Base-by-base conservation (phyloP, 1,284 basidiomycete species). In the Leccinum pallidistipes region DNA sequence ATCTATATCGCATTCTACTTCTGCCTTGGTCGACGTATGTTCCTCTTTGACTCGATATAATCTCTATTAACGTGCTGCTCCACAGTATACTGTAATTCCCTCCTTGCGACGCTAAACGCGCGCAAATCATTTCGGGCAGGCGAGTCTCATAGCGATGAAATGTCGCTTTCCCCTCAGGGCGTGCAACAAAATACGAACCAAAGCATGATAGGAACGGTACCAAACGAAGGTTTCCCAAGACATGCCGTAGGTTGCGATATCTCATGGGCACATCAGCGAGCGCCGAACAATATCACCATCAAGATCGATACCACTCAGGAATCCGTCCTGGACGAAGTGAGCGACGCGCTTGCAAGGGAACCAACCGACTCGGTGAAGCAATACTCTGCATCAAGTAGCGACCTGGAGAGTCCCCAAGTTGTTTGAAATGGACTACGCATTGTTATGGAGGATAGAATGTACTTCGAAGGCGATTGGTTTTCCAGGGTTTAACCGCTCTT, bases 1-100 rank as follows among this genome's bases (percentile, higher is more conserved):
- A 73, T 84, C 58, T 84, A 85, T 65, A 81, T 83, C 16, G 67
- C 75, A 8, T 85, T 85, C 70, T 84, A 81, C 69, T 84, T 84
- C 66, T 78, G 78, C 62, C 74, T 84, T 40, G 83, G 83, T 16
- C 79, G 83, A 38, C 65, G 79, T 81, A 64, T 59, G 80, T 71
- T 3, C 3, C 45, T 29, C 31, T 9, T 36, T 21, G 5, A 2
- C 5, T n/a, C 7, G 10, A 47, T 8, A 12, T 8, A 3, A 1
- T 10, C 8, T 18, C 18, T 14, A 18, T 21, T 56, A 11, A 69
- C 4, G 0, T 14, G 6, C n/a, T 18, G 6, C 7, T 47, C 7
- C 5, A n/a, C 49, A 80, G 80, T 84, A 9, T 85, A 84, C 62
- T 77, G 78, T 27, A 84, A 85, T 65, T 81, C 82, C 5, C 73